A percentile compares a stretch with the other conserved stretches of the same genome.
These are phyloP conservation scores for Cryptococcus sp. DNA, from an alignment of 1,284 basidiomycete species.

Conservation along the genomic window DNA sequence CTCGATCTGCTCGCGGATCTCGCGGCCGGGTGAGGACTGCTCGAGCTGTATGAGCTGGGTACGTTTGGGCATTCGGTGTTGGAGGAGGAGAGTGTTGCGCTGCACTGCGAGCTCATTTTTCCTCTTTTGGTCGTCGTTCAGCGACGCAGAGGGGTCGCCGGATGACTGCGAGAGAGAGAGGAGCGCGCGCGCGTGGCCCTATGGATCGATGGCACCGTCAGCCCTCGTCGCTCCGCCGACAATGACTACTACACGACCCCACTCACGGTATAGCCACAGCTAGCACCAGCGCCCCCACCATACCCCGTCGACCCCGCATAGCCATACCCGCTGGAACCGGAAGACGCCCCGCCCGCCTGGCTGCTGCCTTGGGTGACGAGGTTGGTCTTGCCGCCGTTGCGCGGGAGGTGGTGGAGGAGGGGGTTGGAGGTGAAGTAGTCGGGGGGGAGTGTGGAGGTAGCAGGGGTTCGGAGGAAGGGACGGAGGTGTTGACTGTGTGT, in stretches of 20 bases:
- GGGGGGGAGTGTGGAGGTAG: conserved; percentile 23
- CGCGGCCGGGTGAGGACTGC: conserved; percentile 4
- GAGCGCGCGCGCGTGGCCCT: conserved; percentile 46
- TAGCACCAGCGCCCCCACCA: conserved; percentile 33
- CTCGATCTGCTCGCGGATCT: conserved; percentile 13
- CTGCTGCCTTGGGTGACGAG: conserved; percentile 23
- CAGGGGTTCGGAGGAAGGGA: conserved; percentile 41
- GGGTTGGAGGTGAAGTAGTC: conserved; percentile 50
- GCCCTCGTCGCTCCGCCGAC: not conserved
- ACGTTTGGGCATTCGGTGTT: conserved; percentile 20
- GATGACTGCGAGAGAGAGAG: conserved; percentile 34
- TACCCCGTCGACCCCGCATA: conserved; percentile 36
- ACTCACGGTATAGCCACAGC: conserved; percentile 44
- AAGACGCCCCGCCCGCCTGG: conserved; percentile 16
- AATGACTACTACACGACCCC: no score
- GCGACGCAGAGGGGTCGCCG: conserved; percentile 27
- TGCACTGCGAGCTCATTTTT: conserved; percentile 3
- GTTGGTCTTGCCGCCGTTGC: conserved; percentile 21
- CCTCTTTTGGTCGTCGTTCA: conserved; percentile 26
- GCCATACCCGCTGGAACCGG: not conserved
- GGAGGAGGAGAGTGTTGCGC: conserved; percentile 13
- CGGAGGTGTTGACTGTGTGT: conserved; percentile 42
- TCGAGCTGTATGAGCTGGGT: conserved; percentile 13
- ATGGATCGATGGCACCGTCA: not conserved
- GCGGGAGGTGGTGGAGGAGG: conserved; percentile 46